Evolutionary conservation across 1,284 basidiomycete genomes (phyloP).

Genomic region (Inonotus hispidus): DNA sequence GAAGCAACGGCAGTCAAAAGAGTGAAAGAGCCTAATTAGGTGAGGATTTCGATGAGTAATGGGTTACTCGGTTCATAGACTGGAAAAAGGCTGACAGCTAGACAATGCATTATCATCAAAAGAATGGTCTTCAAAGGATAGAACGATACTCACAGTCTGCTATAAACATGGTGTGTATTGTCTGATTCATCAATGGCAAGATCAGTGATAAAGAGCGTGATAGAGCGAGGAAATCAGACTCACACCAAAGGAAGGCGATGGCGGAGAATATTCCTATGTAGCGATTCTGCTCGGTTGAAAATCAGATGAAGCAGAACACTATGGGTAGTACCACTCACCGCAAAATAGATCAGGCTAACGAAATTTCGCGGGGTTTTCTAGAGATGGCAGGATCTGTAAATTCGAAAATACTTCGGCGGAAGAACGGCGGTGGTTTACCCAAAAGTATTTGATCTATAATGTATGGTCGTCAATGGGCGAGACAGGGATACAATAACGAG

Average conservation of each 20-base stretch:
- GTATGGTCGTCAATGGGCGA: not conserved
- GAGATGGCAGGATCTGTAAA: not conserved
- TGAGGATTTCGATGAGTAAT: not conserved
- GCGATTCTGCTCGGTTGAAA: not conserved
- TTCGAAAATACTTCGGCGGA: not conserved
- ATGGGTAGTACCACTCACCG: not conserved
- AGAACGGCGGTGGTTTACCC: not conserved
- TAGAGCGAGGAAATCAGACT: not conserved
- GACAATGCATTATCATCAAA: not conserved
- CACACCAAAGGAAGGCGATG: not conserved
- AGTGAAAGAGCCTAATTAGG: not conserved
- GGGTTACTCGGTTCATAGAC: too few species aligned
- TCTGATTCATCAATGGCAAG: not conserved
- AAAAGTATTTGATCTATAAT: not conserved
- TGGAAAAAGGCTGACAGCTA: not conserved
- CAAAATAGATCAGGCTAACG: conserved; percentile 2
- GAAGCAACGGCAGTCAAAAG: not conserved
- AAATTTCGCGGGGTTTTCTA: not conserved
- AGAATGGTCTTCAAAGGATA: not conserved
- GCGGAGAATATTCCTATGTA: not conserved
- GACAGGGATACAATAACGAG: not conserved
- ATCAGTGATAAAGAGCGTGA: not conserved
- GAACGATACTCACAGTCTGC: not conserved
- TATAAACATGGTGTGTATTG: not conserved
- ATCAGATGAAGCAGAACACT: not conserved